Conservation (phyloP, 805 yeast species). For the Cyberlindnera subsufficiens region DNA sequence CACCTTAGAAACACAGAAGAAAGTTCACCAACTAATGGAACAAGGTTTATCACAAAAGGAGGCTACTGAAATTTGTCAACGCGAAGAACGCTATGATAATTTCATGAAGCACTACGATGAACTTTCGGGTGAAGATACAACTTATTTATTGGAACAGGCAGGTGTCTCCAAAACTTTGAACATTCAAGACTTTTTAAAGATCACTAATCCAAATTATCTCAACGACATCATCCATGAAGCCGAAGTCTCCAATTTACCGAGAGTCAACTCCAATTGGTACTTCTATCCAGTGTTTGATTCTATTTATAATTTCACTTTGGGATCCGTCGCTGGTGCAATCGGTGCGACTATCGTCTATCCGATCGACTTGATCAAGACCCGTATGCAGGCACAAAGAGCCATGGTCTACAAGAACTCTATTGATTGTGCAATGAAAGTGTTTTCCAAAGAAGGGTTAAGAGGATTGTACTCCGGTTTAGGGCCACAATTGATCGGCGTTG, state of each 20-base stretch:
- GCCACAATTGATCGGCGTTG: constrained; percentile 94
- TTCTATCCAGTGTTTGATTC: constrained; percentile 75
- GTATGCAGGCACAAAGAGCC: constrained; percentile 93
- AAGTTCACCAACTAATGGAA: constrained; percentile 8
- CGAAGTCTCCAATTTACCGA: constrained; percentile 9
- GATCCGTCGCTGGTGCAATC: constrained; percentile 94
- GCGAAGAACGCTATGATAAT: constrained; percentile 10
- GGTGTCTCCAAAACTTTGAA: constrained; percentile 7
- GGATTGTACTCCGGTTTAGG: constrained; percentile 91
- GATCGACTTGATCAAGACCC: constrained; percentile 89
- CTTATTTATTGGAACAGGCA: constrained; percentile 10
- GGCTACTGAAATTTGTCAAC: constrained; percentile 4
- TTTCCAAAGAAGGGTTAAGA: constrained; percentile 68
- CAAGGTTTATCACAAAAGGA: constrained; percentile 6
- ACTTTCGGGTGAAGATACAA: constrained; percentile 12
- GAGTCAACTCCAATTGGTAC: constrained; percentile 27
- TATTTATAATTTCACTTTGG: constrained; percentile 78
- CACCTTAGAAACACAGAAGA: constrained; percentile 13
- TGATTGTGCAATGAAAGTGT: constrained; percentile 80
- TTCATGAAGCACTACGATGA: constrained; percentile 13
- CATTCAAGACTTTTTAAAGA: constrained; percentile 34
- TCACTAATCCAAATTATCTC: constrained; percentile 34
- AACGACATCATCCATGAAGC: constrained; percentile 18
- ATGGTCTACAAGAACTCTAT: constrained; percentile 70
- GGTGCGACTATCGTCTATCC: constrained; percentile 99